Base-by-base conservation (phyloP, 768 basidiomycete genomes). In the Hydnomerulius pinastri region DNA sequence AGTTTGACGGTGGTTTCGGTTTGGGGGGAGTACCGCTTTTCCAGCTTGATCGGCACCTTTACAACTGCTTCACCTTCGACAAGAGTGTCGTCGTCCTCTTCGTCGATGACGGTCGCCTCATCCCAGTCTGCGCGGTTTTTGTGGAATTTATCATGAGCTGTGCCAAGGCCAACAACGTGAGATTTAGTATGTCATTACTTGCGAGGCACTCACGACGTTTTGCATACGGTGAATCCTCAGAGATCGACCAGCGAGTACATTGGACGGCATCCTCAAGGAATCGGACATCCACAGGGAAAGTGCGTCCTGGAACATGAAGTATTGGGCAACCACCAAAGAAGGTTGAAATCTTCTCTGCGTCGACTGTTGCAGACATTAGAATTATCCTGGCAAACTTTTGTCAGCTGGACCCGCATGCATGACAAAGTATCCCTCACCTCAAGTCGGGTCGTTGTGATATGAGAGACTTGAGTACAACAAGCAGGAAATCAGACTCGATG, bases 341-440 rank as follows among this genome's bases (percentile, higher is more conserved):
- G 12, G 69, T 72, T 10, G 94, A 90, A 33, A 98, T 83, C 73
- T 94, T 94, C 48, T 90, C 86, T 1, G 92, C 85, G 57, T 99
- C 93, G 21, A 97, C 76, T 0, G 97, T 99, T 1, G 97, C 96
- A 27, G 93, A 96, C 96, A 99, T 99, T 40, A 98, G 77, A 13
- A 98, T 82, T 33, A 99, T 83, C 69, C 92, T 94, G 49, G 24
- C 43, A 51, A 15, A 40, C 9, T 25, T 39, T 11, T 51, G 28
- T 66, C 49, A 30, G n/a, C 17, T 15, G 17, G 43, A 17, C 39
- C 27, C 25, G 18, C 6, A 35, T 23, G 40, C 18, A 5, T 43
- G 43, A 6, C 2, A n/a, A n/a, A n/a, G 38, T 11, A 15, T 30
- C 6, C 65, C 75, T 51, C 56, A 89, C 93, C 90, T 95, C n/a